phyloP scores from a whole-genome alignment of 176 grass and related monocot genomes.

The Paspalum notatum region DNA sequence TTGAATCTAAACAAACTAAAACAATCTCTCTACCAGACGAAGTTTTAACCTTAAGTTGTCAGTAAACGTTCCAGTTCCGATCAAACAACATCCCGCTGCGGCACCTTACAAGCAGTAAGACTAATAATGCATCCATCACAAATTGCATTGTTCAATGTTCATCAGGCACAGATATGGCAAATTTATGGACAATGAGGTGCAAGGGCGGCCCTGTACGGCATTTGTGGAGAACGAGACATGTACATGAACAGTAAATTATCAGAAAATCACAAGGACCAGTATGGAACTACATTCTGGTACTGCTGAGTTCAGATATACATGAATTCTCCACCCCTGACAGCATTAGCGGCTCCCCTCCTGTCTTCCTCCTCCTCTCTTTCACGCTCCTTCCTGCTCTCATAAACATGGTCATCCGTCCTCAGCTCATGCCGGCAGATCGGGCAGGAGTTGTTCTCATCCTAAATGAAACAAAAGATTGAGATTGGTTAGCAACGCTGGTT shows the following conservation, averaged over 20 bases:
- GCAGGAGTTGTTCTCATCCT: constrained; percentile 95
- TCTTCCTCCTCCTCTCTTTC: constrained; percentile 90
- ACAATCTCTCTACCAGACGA: too few relatives aligned
- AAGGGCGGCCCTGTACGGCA: too few relatives aligned
- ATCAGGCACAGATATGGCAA: neutral
- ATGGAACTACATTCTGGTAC: neutral
- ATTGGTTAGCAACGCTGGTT: neutral
- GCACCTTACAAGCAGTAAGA: neutral
- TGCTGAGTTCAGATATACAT: constrained; percentile 75
- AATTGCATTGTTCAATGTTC: neutral
- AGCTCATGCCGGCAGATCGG: constrained; percentile 80
- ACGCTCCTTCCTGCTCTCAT: constrained; percentile 89
- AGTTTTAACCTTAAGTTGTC: too few relatives aligned
- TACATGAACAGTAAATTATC: too few relatives aligned
- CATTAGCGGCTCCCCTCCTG: constrained; percentile 88
- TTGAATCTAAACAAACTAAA: too few relatives aligned
- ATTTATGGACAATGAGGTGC: neutral
- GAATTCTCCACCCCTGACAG: constrained; percentile 83
- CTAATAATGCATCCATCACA: neutral
- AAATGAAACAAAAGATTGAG: constrained; percentile 17
- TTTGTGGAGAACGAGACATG: too few relatives aligned
- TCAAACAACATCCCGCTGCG: neutral
- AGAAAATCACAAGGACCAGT: constrained; percentile 4
- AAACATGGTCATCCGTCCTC: constrained; percentile 86
- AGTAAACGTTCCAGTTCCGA: too few relatives aligned